Base-by-base conservation (phyloP, 257 asterid species). In the Eustoma russellianum region DNA sequence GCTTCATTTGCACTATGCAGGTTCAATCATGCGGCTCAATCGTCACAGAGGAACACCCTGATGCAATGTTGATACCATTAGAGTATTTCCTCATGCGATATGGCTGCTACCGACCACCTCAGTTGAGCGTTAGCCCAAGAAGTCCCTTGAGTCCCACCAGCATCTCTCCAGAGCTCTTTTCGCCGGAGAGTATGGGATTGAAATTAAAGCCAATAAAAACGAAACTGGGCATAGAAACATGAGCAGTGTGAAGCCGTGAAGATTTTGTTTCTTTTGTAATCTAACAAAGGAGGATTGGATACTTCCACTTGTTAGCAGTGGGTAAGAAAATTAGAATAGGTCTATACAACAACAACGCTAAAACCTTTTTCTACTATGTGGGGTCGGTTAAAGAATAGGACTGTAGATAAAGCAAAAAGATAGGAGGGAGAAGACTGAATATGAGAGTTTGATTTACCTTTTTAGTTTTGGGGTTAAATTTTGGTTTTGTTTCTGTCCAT, bases 111-210 rank as follows among this genome's bases (percentile, higher is more conserved):
- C 67, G 75, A 45, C 82, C 84, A 41, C 65, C 77, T 63, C 77
- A 69, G 57, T 60, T 69, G 12, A 79, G 55, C 40, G 79, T 69
- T 46, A 82, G 91, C 64, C 91, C 91, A 6, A 72, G 91, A 61
- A 82, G 91, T 70, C 91, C 91, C 17, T 71, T 82, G 59, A 82
- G 82, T 50, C 91, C 91, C 9, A 69, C 86, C 38, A 59, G 83
- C 70, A 71, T 82, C 50, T 67, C 86, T 18, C 86, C 91, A 0
- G 91, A 82, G 68, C 86, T 82, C 47, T 75, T 79, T 67, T 76
- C 91, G 6, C 91, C 91, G 14, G 91, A 82, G 57, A 82, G 91
- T 73, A 82, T 82, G 91, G 91, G 91, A 5, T 58, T 82, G 75
- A 82, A 79, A 71, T 60, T 82, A 5, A 82, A 82, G 53, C 91